These are phyloP conservation scores for Colletotrichum aenigma DNA, from an alignment of 2,329 filamentous ascomycete species.

Conservation along the genomic window DNA sequence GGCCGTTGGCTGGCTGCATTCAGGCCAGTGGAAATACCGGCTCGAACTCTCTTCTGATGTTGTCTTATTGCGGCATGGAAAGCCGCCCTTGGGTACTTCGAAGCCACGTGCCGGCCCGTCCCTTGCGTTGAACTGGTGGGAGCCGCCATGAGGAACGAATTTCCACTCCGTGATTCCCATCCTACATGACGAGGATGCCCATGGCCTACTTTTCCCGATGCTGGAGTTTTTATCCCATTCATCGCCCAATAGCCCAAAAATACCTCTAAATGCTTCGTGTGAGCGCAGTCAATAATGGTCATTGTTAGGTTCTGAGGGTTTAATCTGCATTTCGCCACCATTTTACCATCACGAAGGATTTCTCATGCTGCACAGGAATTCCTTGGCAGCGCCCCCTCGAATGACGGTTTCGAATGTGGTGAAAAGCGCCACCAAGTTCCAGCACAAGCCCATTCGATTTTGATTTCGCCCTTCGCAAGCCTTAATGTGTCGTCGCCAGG, in stretches of 20 bases:
- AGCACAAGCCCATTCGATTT: neutral
- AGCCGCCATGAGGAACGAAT: neutral
- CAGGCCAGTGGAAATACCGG: neutral
- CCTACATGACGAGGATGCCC: accelerated
- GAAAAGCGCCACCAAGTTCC: neutral
- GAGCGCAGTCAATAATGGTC: too few relatives aligned
- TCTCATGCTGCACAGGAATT: neutral
- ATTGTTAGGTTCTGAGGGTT: neutral
- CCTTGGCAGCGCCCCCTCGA: neutral
- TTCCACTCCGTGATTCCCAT: neutral
- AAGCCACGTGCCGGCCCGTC: neutral
- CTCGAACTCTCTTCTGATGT: neutral
- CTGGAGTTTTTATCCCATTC: neutral
- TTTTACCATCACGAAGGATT: neutral
- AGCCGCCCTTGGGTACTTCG: neutral
- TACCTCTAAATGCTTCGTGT: too few relatives aligned
- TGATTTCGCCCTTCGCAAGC: neutral
- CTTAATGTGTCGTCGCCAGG: accelerated
- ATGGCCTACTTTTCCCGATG: neutral
- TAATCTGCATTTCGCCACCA: neutral
- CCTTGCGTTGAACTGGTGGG: neutral
- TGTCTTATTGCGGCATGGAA: neutral
- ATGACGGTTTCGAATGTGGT: neutral
- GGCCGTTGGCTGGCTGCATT: neutral
- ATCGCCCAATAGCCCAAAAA: too few relatives aligned